A percentile compares a stretch with the other conserved stretches of the same genome.
Evolutionary conservation across 257 asterid species (phyloP).

Genomic region (Solanum chilense): DNA sequence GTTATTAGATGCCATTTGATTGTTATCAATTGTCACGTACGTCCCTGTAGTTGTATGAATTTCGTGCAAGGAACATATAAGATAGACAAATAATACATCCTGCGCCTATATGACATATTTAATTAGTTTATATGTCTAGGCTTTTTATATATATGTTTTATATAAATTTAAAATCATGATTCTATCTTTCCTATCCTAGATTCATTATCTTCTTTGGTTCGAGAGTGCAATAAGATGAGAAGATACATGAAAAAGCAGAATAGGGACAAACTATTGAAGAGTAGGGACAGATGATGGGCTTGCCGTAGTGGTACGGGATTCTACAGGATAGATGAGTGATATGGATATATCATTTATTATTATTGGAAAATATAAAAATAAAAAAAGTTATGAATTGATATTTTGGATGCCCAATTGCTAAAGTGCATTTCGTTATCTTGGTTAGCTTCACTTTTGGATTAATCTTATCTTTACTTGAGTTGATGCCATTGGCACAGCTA

Average conservation of each 20-base stretch:
- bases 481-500: background rate
- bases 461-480: background rate
- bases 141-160: no score
- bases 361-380: background rate
- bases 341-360: background rate
- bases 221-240: background rate
- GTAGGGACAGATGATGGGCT: background rate
- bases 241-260: background rate
- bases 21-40: background rate
- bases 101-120: background rate
- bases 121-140: background rate
- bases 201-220: background rate
- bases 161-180: background rate
- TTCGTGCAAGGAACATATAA: background rate
- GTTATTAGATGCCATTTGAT: background rate
- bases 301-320: background rate
- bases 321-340: background rate
- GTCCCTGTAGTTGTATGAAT: background rate
- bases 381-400: background rate
- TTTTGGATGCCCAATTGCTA: background rate
- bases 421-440: background rate
- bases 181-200: background rate
- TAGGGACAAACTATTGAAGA: background rate
- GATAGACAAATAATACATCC: no score
- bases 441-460: no score